phyloP scores from a whole-genome alignment of 352 stramenopile species.

The Phytophthora pluvialis region DNA sequence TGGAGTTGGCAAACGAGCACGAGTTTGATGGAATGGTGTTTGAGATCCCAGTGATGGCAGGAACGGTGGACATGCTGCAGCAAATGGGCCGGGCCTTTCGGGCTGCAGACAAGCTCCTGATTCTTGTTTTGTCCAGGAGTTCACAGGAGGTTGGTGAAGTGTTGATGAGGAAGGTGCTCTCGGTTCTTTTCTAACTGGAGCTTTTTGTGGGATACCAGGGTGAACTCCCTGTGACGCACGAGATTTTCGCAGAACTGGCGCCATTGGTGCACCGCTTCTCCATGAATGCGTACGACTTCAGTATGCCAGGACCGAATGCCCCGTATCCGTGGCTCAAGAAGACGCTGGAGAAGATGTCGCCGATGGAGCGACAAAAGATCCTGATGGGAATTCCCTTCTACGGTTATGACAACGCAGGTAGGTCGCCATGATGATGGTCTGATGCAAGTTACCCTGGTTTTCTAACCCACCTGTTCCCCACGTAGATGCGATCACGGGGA shows the following conservation, averaged over 20 bases:
- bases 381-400: conserved; percentile 84
- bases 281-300: conserved; percentile 86
- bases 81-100: conserved; percentile 60
- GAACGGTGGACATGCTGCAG: conserved; percentile 69
- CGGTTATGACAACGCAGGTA: conserved; percentile 78
- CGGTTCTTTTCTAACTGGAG: background rate
- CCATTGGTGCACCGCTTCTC: conserved; percentile 79
- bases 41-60: conserved; percentile 69
- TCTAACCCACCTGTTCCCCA: background rate
- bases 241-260: conserved; percentile 61
- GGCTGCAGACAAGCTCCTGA: conserved; percentile 55
- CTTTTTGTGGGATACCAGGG: conserved; percentile 34
- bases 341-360: conserved; percentile 58
- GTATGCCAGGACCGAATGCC: conserved; percentile 65
- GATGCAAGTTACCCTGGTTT: background rate
- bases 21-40: conserved; percentile 79
- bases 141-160: conserved; percentile 48
- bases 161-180: background rate
- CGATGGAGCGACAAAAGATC: conserved; percentile 58
- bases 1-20: conserved; percentile 47
- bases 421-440: background rate
- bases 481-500: conserved; percentile 53
- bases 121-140: conserved; percentile 70
- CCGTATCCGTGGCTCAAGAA: conserved; percentile 69
- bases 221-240: conserved; percentile 55